Base-by-base conservation (phyloP, 2,329 filamentous ascomycete genomes). In the Paraphoma sp. region DNA sequence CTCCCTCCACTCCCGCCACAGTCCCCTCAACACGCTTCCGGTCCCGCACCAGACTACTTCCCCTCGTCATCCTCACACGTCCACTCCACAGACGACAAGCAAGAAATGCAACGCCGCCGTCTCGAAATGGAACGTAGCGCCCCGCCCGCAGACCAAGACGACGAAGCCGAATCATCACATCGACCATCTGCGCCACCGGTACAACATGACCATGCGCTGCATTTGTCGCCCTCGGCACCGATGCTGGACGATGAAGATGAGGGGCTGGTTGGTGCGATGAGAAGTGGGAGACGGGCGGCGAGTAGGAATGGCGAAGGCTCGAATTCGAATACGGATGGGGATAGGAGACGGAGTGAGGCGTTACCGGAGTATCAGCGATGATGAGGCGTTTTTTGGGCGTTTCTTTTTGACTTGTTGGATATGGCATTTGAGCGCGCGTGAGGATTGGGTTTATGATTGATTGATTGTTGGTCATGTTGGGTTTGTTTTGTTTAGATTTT, bases 31-130 rank as follows among this genome's bases (percentile, higher is more conserved):
- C 36, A 44, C 31, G 58, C 55, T 28, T 65, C 65, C 38, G 58
- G 65, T 17, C 47, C 62, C 14, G 64, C 60, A 36, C 71, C 68
- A 51, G 56, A 69, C 17, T 75, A 76, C 61, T 57, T 60, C 57
- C 51, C 69, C 17, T 59, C 65, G 1, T 65, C 67, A 16, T 67
- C 80, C 8, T 69, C 71, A 8, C 67, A 70, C 40, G 62, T 75
- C 2, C 74, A 60, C 60, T 72, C 78, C 3, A 80, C 77, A 12
- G 91, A 95, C 53, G 93, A 96, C 74, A 95, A 96, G 73, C 87
- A 89, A 65, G 92, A 96, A 71, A 79, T 92, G 6, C 90, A 93
- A 48, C 69, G 78, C 14, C 72, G 74, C 8, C 69, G 76, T 46
- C 62, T 82, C 4, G 68, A 79, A 59, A 63, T 76, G 58, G 76